Evolutionary conservation across 2,329 filamentous ascomycete species (phyloP), one percentile per base, ranked within the genome.

Genomic region (Colletotrichum sp.): DNA sequence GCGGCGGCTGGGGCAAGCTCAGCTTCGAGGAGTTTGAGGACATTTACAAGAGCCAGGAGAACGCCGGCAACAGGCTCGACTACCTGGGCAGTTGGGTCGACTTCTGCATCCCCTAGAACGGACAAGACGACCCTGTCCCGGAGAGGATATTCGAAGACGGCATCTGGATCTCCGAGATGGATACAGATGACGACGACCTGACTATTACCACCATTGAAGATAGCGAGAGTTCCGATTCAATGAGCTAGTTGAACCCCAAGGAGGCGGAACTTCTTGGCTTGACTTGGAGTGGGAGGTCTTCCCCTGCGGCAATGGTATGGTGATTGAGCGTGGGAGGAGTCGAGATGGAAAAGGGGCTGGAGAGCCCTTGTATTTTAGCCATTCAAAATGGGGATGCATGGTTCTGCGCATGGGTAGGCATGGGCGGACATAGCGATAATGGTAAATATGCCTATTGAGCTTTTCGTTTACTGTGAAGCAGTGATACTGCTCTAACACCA

Each of bases 61-160:
- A 92, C 28, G 86, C 87, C 32, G 90, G 89, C 16, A 92, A 92
- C 81, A 87, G 93, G 69, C 88, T 96, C 77, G 94, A 95, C 79
- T 96, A 98, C 84, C 88, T 98, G 63, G 95, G 95, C 76, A 95
- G 92, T 80, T 99, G 96, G 96, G 95, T 98, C 84, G 96, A 98
- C 82, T 93, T 93, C 82, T 94, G 92, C 83, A 93, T 94, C 79
- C 92, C 92, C 16, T 92, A 88, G 83, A 32, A 49, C 49, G 71
- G 36, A 28, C 24, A 21, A 32, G 66, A 30, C 39, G 26, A 57
- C 64, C n/a, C 13, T 28, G 39, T 34, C 21, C 18, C 72, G 16
- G 39, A 60, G 1, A 39, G 13, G 62, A 26, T 44, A 21, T 44
- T 64, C 21, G 34, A 64, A 0, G 28, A 32, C 59, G 12, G 18